A percentile compares a stretch with the other conserved stretches of the same genome.
phyloP scores from a whole-genome alignment of 1,139 yeast species.

The Protomyces lactucae-debilis region DNA sequence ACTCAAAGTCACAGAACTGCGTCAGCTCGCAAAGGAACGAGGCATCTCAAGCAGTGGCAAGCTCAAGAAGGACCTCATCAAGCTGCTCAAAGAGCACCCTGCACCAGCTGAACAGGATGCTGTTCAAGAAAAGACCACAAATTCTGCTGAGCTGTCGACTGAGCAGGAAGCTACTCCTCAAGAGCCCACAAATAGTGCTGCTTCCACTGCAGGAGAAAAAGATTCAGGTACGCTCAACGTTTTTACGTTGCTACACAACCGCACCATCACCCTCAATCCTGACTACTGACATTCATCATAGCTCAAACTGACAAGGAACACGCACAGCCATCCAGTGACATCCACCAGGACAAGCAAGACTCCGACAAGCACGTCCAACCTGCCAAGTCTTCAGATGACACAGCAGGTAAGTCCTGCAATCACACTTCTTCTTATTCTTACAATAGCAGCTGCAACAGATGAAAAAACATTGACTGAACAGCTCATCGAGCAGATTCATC shows the following conservation, averaged over 20 bases:
- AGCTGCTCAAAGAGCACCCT: neutral
- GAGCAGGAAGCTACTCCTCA: neutral
- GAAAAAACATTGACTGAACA: neutral
- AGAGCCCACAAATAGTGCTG: too few relatives aligned
- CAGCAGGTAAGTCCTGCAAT: neutral
- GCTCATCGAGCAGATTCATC: neutral
- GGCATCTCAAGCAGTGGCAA: neutral
- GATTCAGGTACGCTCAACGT: too few relatives aligned
- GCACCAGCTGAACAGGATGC: neutral
- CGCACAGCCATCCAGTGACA: neutral
- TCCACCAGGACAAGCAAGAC: neutral
- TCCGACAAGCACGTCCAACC: neutral
- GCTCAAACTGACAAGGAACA: neutral
- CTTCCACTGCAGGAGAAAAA: too few relatives aligned
- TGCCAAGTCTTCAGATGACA: neutral
- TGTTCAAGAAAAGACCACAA: neutral
- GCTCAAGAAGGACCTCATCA: neutral
- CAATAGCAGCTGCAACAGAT: neutral
- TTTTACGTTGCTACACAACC: too few relatives aligned
- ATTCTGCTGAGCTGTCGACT: neutral
- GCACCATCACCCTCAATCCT: too few relatives aligned
- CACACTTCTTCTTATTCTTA: neutral
- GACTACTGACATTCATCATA: neutral
- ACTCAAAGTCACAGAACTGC: neutral
- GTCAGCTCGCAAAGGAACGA: neutral